These are phyloP conservation scores for Bombardia bombarda DNA, from an alignment of 495 filamentous ascomycete genomes.

Conservation along the genomic window DNA sequence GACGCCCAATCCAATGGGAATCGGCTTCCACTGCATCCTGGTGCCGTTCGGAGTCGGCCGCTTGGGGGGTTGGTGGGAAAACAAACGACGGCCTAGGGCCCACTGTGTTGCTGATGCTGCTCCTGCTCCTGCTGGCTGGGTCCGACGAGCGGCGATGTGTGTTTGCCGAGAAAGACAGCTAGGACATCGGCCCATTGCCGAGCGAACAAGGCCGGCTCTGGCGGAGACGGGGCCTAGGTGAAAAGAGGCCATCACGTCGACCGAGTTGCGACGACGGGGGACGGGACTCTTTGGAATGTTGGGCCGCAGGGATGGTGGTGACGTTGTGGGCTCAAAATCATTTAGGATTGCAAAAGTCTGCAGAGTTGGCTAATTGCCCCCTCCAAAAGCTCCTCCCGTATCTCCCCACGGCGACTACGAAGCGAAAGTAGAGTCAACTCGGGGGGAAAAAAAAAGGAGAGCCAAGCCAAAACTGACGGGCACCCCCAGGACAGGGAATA, in stretches of 20 bases:
- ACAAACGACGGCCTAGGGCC: constrained; percentile 15
- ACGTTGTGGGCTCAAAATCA: too few relatives aligned
- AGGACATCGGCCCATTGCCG: constrained; percentile 9
- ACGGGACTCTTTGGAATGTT: too few relatives aligned
- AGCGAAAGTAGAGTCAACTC: too few relatives aligned
- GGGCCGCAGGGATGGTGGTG: too few relatives aligned
- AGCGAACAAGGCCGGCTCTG: constrained; percentile 15
- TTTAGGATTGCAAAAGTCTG: too few relatives aligned
- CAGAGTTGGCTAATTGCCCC: too few relatives aligned
- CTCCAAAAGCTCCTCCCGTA: too few relatives aligned
- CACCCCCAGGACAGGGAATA: too few relatives aligned
- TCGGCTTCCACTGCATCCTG: constrained; percentile 91
- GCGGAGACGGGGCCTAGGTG: constrained; percentile 15
- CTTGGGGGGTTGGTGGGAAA: constrained; percentile 27
- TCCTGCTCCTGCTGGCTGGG: not conserved
- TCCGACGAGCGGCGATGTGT: constrained; percentile 8
- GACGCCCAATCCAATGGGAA: constrained; percentile 84
- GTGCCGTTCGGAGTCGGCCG: constrained; percentile 48
- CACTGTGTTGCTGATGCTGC: constrained; percentile 2
- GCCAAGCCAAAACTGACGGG: too few relatives aligned
- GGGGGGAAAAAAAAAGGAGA: too few relatives aligned
- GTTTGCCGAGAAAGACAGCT: constrained; percentile 9
- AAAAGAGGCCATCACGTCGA: constrained; percentile 19
- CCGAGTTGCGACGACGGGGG: too few relatives aligned
- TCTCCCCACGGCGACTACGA: too few relatives aligned